Conservation (phyloP, 2,329 filamentous ascomycete species). For the Paecilomyces formosus region DNA sequence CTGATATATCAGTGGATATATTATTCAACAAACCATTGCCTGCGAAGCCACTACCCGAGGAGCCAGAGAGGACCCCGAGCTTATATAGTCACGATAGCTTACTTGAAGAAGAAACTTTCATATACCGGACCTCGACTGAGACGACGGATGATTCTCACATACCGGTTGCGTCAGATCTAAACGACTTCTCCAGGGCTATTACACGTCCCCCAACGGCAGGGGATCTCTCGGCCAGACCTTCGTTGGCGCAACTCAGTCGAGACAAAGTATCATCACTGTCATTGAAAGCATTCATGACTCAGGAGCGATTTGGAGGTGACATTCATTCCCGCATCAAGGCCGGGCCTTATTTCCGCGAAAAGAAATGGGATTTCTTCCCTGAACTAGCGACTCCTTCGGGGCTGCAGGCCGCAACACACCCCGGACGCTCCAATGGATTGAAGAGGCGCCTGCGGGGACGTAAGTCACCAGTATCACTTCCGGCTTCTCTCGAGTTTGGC, state of each 20-base stretch:
- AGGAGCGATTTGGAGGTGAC: constrained; percentile 18
- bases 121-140: not conserved
- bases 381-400: constrained; percentile 25
- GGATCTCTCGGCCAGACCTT: not conserved
- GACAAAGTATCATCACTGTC: constrained; percentile 6
- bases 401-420: constrained; percentile 6
- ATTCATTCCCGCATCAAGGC: constrained; percentile 13
- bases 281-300: constrained; percentile 13
- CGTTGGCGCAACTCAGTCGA: not conserved
- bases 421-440: constrained; percentile 7
- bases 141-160: not conserved
- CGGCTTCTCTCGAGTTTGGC: constrained; percentile 10
- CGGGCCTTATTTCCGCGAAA: constrained; percentile 32
- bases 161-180: not conserved
- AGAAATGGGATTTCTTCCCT: constrained; percentile 36
- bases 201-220: not conserved
- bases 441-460: not conserved
- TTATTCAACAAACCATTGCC: constrained; percentile 15
- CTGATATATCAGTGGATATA: constrained; percentile 17
- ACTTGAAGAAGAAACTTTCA: constrained; percentile 5
- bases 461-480: not conserved
- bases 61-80: constrained; percentile 5
- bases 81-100: constrained; percentile 5
- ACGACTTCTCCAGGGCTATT: not conserved
- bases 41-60: constrained; percentile 6